Evolutionary conservation across 768 basidiomycete species (phyloP).

Genomic region (Suillus subaureus): DNA sequence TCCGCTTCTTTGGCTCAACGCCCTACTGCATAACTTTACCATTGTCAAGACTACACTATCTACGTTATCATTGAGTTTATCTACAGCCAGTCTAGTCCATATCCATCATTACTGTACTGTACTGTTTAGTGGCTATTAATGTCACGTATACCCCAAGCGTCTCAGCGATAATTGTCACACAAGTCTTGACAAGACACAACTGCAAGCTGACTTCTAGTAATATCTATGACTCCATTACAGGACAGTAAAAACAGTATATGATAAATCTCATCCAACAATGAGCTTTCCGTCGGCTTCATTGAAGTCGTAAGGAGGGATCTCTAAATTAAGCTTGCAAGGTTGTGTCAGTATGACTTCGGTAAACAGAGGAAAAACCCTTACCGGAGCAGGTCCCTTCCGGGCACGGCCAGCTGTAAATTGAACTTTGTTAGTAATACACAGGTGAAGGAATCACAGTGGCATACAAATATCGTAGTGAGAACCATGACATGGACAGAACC

Average conservation of each 20-base stretch:
- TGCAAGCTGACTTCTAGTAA: constrained; percentile 23
- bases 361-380: constrained; percentile 40
- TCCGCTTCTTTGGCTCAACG: constrained; percentile 13
- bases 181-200: not conserved
- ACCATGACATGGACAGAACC: constrained; percentile 99
- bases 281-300: constrained; percentile 87
- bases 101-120: not conserved
- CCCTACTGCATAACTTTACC: not conserved
- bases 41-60: not conserved
- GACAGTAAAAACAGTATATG: constrained; percentile 14
- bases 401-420: constrained; percentile 76
- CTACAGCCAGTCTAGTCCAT: not conserved
- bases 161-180: not conserved
- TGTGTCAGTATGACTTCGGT: constrained; percentile 13
- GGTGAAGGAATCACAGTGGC: constrained; percentile 29
- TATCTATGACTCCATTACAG: constrained; percentile 22
- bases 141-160: not conserved
- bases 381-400: constrained; percentile 95
- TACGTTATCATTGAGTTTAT: not conserved
- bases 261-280: constrained; percentile 66
- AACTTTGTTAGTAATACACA: constrained; percentile 17
- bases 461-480: constrained; percentile 97
- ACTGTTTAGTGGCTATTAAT: not conserved
- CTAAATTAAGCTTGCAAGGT: constrained; percentile 77
- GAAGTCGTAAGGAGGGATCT: constrained; percentile 88